Base-by-base conservation (phyloP, 1,284 basidiomycete species). In the Irpex rosettiformis region DNA sequence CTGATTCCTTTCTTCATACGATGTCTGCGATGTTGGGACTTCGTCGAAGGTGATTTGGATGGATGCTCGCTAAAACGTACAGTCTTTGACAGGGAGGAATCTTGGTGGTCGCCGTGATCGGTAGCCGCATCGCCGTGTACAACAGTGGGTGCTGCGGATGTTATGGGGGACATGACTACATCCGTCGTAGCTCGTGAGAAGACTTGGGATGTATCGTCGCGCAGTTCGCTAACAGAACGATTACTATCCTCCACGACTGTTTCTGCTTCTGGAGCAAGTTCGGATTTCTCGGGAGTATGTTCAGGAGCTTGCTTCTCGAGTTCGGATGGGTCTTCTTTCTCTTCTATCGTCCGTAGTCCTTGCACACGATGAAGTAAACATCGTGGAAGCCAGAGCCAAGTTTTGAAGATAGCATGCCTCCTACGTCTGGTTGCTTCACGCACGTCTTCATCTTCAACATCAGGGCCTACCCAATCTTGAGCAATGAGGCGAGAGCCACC, bases 381-480 rank as follows among this genome's bases (percentile, higher is more conserved):
- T 25, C 27, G 48, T 7, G 11, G 22, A 8, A n/a, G 21, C 48
- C 48, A 49, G 22, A 24, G 24, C 58, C 54, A 62, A 1, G 13
- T n/a, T 24, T 25, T 47, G 25, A 69, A 61, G 13, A 73, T 60
- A 13, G 61, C 56, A 37, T 58, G 64, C 4, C 60, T 49, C 33
- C 54, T 58, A 10, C 30, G 60, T n/a, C 66, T 68, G 48, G 76
- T 65, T 2, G 69, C 69, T 51, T 79, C 77, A 56, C 75, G 73
- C 4, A 86, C 72, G 54, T 83, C 81, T 58, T 82, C 78, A 28
- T 78, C 72, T 57, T 83, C 79, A 1, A 85, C 72, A 53, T 88
- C 85, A 0, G 85, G 83, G 1, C 88, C 87, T 7, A 76, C 73
- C 61, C 79, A 88, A 63, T 89, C 86, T 73, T 77, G 79, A 11